Base-by-base conservation (phyloP, 495 filamentous ascomycete genomes). In the Daldinia vernicosa region DNA sequence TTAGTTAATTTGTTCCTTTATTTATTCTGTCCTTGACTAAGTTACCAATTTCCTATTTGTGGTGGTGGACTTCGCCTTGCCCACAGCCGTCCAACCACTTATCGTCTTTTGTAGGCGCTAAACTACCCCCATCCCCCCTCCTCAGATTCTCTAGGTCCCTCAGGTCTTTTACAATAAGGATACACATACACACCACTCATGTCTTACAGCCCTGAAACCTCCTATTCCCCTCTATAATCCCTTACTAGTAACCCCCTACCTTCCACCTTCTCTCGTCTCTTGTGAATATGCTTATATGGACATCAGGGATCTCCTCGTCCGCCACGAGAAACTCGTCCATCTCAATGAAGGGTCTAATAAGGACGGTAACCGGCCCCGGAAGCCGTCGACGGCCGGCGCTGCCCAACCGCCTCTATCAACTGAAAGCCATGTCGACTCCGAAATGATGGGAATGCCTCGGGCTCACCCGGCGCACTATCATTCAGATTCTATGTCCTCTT, bases 281-380 rank as follows among this genome's bases (percentile, higher is more conserved):
- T 70, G 71, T 73, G 72, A 76, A 72, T 71, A 83, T 78, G 80
- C 79, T 84, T 83, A 82, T 77, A 82, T 84, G 82, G 80, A 83
- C 81, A 85, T 87, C 79, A 90, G 90, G 76, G 89, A 91, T 77
- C 84, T 91, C 50, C 84, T 92, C 75, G 88, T 90, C 75, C 88
- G 89, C 74, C 89, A 92, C 83, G 87, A 90, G 79, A 90, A 89
- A 80, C 84, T 91, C 79, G 89, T 91, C 71, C 89, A 92, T 79
- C 86, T 89, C 71, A 87, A 87, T 74, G 88, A 90, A 74, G 82
- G 81, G 55, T 80, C 75, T 52, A 78, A 78, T 68, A 85, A 84
- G 63, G 82, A 84, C 74, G 79, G 80, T 54, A 74, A 64, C 72
- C 76, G 81, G 71, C 79, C 80, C 26, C 78, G 83, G 56, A 85